phyloP scores from a whole-genome alignment of 805 yeast species.

The Monosporozyma solicola region DNA sequence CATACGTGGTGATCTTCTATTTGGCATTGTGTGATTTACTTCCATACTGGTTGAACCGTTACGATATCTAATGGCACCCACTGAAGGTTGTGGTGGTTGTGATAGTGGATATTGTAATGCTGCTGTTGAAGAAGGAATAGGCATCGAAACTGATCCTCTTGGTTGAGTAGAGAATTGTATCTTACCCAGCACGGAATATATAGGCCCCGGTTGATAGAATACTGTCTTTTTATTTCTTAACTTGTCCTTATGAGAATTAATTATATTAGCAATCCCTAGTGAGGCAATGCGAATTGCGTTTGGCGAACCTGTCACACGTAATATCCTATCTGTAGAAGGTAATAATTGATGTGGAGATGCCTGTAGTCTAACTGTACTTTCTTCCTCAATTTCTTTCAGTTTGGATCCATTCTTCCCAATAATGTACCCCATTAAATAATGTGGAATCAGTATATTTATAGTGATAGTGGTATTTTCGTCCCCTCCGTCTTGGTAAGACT shows the following conservation, averaged over 20 bases:
- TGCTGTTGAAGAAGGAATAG: not conserved
- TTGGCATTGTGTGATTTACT: not conserved
- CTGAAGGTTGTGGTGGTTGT: not conserved
- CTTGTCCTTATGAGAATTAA: constrained; percentile 43
- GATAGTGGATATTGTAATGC: not conserved
- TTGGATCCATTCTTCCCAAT: constrained; percentile 70
- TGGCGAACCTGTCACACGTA: constrained; percentile 67
- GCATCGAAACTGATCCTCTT: not conserved
- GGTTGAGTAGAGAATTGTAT: not conserved
- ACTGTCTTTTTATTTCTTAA: constrained; percentile 40
- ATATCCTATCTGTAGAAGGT: constrained; percentile 65
- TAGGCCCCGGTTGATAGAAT: constrained; percentile 26
- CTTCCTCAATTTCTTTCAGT: constrained; percentile 73
- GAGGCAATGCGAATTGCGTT: constrained; percentile 83
- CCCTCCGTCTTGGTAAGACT: not conserved
- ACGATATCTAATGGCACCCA: not conserved
- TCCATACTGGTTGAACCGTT: not conserved
- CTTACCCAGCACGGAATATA: constrained; percentile 21
- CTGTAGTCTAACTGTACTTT: constrained; percentile 64
- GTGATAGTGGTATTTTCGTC: constrained; percentile 41
- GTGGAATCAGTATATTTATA: constrained; percentile 61
- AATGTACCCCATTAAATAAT: constrained; percentile 68
- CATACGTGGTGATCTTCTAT: constrained; percentile 12
- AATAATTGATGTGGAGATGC: constrained; percentile 70
- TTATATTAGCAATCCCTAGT: constrained; percentile 62